Evolutionary conservation across 768 basidiomycete species (phyloP).

Genomic region (Phallus indusiatus): DNA sequence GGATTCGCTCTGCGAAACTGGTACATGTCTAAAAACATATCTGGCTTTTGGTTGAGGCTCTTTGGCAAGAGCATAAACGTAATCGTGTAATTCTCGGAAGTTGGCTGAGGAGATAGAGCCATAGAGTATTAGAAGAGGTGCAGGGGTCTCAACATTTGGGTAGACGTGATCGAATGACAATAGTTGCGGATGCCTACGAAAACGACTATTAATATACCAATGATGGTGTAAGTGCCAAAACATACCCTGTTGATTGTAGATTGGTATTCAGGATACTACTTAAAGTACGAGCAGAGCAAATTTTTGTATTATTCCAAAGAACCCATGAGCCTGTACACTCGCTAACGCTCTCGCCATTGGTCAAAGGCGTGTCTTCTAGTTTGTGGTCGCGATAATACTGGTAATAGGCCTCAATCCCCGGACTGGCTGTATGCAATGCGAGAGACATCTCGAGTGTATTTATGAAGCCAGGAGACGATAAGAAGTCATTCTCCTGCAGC

Average conservation of each 20-base stretch:
- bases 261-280: slow-evolving; percentile 35
- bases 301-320: slow-evolving; percentile 69
- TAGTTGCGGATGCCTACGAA: slow-evolving; percentile 33
- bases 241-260: slow-evolving; percentile 27
- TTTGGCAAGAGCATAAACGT: slow-evolving; percentile 44
- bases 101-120: slow-evolving; percentile 53
- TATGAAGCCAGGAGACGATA: slow-evolving; percentile 40
- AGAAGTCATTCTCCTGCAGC: slow-evolving; percentile 35
- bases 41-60: slow-evolving; percentile 41
- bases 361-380: slow-evolving; percentile 15
- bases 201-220: no score
- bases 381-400: slow-evolving; percentile 46
- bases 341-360: slow-evolving; percentile 18
- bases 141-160: slow-evolving; percentile 43
- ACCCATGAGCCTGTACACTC: slow-evolving; percentile 62
- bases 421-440: slow-evolving; percentile 67
- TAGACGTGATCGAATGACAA: slow-evolving; percentile 75
- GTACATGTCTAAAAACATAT: slow-evolving; percentile 69
- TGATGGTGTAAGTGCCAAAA: not conserved
- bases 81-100: slow-evolving; percentile 61
- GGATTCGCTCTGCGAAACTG: slow-evolving; percentile 24
- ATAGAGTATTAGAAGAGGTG: slow-evolving; percentile 70
- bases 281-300: slow-evolving; percentile 59
- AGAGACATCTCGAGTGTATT: slow-evolving; percentile 62
- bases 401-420: slow-evolving; percentile 79